phyloP scores from a whole-genome alignment of 805 yeast species.

The Spathaspora passalidarum region DNA sequence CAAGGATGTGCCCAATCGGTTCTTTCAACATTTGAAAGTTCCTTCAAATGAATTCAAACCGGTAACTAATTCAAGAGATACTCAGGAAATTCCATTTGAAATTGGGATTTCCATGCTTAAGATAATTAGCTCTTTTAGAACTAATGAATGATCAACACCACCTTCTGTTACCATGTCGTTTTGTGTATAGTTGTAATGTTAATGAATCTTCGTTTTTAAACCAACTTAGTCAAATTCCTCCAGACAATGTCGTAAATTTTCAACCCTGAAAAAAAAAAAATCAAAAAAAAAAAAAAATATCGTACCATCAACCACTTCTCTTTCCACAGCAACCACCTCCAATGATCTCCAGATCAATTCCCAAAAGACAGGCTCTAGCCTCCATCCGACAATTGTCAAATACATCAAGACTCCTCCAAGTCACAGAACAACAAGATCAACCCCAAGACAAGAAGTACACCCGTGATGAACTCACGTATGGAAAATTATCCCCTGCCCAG shows the following conservation, averaged over 20 bases:
- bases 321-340: background rate
- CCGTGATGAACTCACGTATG: conserved; percentile 30
- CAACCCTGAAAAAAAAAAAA: background rate
- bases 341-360: background rate
- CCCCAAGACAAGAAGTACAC: conserved; percentile 15
- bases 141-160: conserved; percentile 6
- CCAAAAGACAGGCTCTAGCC: background rate
- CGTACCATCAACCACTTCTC: background rate
- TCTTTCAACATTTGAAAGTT: conserved; percentile 44
- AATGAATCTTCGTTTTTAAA: background rate
- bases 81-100: conserved; percentile 53
- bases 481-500: conserved; percentile 50
- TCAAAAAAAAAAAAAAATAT: background rate
- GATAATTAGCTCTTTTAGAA: conserved; percentile 32
- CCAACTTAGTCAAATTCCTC: background rate
- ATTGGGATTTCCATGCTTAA: conserved; percentile 47
- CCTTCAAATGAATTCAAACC: conserved; percentile 47
- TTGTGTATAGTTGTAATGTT: background rate
- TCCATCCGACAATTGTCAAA: background rate
- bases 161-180: background rate
- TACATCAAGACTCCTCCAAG: background rate
- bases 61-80: conserved; percentile 59
- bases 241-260: background rate
- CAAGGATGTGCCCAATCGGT: conserved; percentile 49
- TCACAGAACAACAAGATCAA: conserved; percentile 1